Evolutionary conservation across 345 rosid genomes (phyloP), one percentile per base, ranked within the genome.

Genomic region (Cardiospermum halicacabum): DNA sequence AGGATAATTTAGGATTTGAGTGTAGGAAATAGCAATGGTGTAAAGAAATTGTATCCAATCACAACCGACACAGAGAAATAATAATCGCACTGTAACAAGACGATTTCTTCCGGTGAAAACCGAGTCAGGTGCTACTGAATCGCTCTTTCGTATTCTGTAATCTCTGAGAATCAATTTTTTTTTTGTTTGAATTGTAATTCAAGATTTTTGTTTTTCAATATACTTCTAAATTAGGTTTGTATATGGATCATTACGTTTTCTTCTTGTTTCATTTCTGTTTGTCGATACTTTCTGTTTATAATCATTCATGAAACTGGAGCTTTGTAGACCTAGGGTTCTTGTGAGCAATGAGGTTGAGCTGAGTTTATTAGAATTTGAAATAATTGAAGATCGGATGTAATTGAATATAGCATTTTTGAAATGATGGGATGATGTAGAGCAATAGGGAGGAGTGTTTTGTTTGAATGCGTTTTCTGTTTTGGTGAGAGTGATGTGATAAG

Each of bases 41-140:
- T n/a, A n/a, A n/a, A n/a, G n/a, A n/a, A n/a, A n/a, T n/a, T n/a
- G n/a, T n/a, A n/a, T n/a, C n/a, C n/a, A n/a, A n/a, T n/a, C n/a
- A n/a, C n/a, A n/a, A n/a, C n/a, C n/a, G n/a, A n/a, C n/a, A n/a
- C n/a, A n/a, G n/a, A n/a, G n/a, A n/a, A n/a, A n/a, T n/a, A n/a
- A n/a, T n/a, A n/a, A n/a, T n/a, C n/a, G n/a, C n/a, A n/a, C n/a
- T n/a, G n/a, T n/a, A n/a, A n/a, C n/a, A n/a, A n/a, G n/a, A n/a
- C n/a, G n/a, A n/a, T n/a, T n/a, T n/a, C n/a, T n/a, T n/a, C 24
- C 24, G 11, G 19, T 37, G 34, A 51, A 51, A 50, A 10, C 5
- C n/a, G n/a, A n/a, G n/a, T n/a, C 15, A 18, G 69, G 69, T 54
- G 55, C 12, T 16, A 9, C 25, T n/a, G n/a, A 11, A n/a, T 65